These are phyloP conservation scores for Scortechinia acanthostroma DNA, from an alignment of 2,329 filamentous ascomycete genomes.

Conservation along the genomic window DNA sequence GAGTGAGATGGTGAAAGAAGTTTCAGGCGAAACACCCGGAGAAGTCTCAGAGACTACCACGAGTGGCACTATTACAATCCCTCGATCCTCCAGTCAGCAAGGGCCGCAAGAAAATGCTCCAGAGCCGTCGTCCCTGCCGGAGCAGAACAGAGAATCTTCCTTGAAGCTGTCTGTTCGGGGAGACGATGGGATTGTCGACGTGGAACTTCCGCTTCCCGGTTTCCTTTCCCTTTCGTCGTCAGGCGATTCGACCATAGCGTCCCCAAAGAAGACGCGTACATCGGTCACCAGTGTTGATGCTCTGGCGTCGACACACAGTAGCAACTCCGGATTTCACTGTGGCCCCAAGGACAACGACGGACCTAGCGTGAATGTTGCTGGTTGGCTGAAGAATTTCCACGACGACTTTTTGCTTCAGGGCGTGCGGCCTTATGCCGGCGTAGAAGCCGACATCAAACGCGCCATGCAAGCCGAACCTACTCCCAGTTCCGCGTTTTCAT, in stretches of 20 bases:
- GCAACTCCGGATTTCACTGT: conserved; percentile 20
- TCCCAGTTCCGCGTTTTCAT: conserved; percentile 16
- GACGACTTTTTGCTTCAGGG: conserved; percentile 52
- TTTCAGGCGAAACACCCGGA: conserved; percentile 10
- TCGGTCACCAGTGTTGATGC: conserved; percentile 43
- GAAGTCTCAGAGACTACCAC: conserved; percentile 6
- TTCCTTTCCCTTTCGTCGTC: conserved; percentile 35
- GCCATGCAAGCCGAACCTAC: conserved; percentile 47
- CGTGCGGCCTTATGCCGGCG: conserved; percentile 39
- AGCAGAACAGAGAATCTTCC: conserved; percentile 27
- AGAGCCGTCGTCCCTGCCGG: conserved; percentile 13
- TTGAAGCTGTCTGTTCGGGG: conserved; percentile 45
- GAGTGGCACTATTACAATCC: background rate
- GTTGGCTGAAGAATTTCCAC: conserved; percentile 47
- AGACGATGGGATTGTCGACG: conserved; percentile 51
- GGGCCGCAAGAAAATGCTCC: conserved; percentile 11
- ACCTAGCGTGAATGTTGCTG: conserved; percentile 43
- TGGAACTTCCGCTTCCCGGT: conserved; percentile 45
- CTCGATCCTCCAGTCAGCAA: background rate
- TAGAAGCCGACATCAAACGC: conserved; percentile 43
- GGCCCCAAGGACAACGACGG: conserved; percentile 25
- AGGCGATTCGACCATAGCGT: conserved; percentile 31
- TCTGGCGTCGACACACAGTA: conserved; percentile 30
- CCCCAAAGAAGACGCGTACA: conserved; percentile 28
- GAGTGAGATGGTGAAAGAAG: conserved; percentile 22